Percentiles rank a stretch among this genome's conserved stretches.
Conservation (phyloP, 768 basidiomycete species). For the Epithele typhae region DNA sequence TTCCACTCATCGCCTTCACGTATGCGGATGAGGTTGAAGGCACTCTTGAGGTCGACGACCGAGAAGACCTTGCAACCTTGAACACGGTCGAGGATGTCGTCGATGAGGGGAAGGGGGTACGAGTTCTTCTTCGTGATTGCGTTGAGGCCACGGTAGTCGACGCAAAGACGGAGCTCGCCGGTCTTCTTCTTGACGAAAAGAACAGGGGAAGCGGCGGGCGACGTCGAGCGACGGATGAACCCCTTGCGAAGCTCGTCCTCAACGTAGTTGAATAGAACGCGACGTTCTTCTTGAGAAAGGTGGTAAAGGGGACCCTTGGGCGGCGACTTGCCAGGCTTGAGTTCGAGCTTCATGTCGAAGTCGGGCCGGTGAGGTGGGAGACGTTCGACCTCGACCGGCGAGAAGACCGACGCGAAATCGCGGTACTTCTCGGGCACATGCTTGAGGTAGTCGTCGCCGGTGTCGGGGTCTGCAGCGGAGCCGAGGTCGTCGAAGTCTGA, state of each 20-base stretch:
- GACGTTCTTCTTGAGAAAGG: constrained; percentile 28
- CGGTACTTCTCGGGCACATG: constrained; percentile 18
- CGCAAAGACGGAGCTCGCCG: constrained; percentile 20
- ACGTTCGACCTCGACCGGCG: constrained; percentile 19
- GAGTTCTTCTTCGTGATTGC: constrained; percentile 29
- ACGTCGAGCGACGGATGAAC: constrained; percentile 26
- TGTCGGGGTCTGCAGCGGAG: not conserved
- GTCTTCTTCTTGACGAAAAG: constrained; percentile 26
- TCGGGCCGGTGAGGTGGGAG: constrained; percentile 28
- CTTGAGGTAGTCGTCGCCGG: not conserved
- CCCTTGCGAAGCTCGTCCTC: constrained; percentile 31
- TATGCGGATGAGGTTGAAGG: constrained; percentile 40
- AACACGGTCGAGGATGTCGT: constrained; percentile 26
- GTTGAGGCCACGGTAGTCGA: constrained; percentile 29
- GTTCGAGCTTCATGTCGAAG: constrained; percentile 34
- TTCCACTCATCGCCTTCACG: constrained; percentile 34
- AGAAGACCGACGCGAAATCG: constrained; percentile 28
- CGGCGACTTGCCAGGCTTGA: constrained; percentile 25
- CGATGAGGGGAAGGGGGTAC: constrained; percentile 31
- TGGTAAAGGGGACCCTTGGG: constrained; percentile 31
- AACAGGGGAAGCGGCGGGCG: constrained; percentile 22
- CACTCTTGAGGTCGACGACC: constrained; percentile 36
- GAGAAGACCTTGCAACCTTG: constrained; percentile 25
- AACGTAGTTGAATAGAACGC: constrained; percentile 31
- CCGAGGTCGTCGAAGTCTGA: not conserved